phyloP scores from a whole-genome alignment of 331 rosid species.

The Quercus phellos region DNA sequence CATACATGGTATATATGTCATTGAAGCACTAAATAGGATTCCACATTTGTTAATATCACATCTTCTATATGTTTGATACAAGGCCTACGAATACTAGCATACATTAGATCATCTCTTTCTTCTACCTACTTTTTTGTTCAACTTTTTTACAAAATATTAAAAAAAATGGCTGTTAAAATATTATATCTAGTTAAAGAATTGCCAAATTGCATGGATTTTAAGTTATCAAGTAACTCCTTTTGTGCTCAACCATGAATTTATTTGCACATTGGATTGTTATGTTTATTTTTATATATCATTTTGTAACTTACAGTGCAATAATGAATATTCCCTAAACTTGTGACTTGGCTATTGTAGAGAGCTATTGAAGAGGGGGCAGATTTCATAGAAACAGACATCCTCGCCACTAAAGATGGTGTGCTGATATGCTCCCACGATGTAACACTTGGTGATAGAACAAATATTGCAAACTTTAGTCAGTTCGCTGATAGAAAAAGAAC shows the following conservation, averaged over 20 bases:
- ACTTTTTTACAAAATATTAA: no score
- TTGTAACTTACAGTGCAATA: neutral
- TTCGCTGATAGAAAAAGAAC: conserved; percentile 73
- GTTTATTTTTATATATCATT: neutral
- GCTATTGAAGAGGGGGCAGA: conserved; percentile 96
- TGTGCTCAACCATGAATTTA: neutral
- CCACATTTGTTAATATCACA: no score
- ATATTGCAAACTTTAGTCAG: conserved; percentile 49
- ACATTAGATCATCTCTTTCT: no score
- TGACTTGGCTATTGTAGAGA: conserved; percentile 41
- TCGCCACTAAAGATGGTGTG: conserved; percentile 78
- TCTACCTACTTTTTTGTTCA: no score
- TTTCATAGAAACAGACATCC: conserved; percentile 88
- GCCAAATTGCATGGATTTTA: no score
- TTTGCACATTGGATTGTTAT: neutral
- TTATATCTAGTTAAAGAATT: no score
- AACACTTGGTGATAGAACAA: conserved; percentile 65
- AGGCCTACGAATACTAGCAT: no score
- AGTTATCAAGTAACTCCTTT: no score
- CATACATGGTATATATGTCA: conserved; percentile 52
- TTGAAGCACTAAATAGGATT: neutral
- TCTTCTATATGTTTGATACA: no score
- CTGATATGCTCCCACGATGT: conserved; percentile 83
- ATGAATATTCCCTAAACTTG: neutral
- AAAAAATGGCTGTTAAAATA: no score